phyloP scores from a whole-genome alignment of 805 yeast species.

The Debaryomyces prosopidis region DNA sequence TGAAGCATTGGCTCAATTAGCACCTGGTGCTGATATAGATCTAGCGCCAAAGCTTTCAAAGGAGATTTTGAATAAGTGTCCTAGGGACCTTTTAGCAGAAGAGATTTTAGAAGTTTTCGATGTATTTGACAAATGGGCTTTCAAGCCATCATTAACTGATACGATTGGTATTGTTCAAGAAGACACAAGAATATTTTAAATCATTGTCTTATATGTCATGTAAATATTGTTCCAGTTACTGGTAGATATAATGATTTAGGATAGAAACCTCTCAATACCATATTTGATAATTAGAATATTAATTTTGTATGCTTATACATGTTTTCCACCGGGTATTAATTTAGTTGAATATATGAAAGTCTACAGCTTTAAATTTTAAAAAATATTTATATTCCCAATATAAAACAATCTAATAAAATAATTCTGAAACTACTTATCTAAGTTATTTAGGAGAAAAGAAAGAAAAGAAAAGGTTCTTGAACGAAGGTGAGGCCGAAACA shows the following conservation, averaged over 20 bases:
- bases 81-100: slow-evolving; percentile 49
- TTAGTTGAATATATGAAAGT: too few species aligned
- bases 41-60: slow-evolving; percentile 28
- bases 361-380: neutral
- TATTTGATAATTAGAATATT: too few species aligned
- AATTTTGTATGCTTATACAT: too few species aligned
- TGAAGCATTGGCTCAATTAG: slow-evolving; percentile 55
- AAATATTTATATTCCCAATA: too few species aligned
- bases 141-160: slow-evolving; percentile 56
- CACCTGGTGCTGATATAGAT: slow-evolving; percentile 78
- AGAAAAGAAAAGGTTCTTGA: too few species aligned
- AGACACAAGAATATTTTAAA: slow-evolving; percentile 10
- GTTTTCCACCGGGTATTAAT: too few species aligned
- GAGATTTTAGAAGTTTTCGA: slow-evolving; percentile 57
- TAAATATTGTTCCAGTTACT: neutral
- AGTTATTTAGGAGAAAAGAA: too few species aligned
- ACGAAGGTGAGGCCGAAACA: too few species aligned
- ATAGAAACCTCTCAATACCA: too few species aligned
- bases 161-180: slow-evolving; percentile 15
- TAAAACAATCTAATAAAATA: too few species aligned
- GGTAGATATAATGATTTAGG: neutral
- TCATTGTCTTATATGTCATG: neutral
- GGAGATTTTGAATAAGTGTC: slow-evolving; percentile 43
- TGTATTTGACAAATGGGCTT: slow-evolving; percentile 76
- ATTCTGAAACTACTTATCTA: too few species aligned